A percentile compares a stretch with the other conserved stretches of the same genome.
These are phyloP conservation scores for Fabrea salina DNA, from an alignment of 169 alveolate species.

Conservation along the genomic window DNA sequence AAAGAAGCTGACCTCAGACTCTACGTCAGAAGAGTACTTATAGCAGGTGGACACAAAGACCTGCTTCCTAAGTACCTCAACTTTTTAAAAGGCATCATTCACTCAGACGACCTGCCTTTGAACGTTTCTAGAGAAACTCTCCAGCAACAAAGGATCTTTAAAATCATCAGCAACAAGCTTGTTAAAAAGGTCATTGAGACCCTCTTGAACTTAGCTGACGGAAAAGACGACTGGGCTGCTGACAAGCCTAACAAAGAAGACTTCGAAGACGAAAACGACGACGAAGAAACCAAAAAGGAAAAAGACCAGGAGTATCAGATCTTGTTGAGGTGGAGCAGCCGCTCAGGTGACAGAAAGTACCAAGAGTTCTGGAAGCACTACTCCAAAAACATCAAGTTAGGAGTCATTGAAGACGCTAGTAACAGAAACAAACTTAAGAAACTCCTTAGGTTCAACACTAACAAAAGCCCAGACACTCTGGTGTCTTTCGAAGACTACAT, in stretches of 20 bases:
- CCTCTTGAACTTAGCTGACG: conserved; percentile 85
- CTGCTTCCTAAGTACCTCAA: conserved; percentile 92
- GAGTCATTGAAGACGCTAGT: conserved; percentile 96
- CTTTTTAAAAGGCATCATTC: conserved; percentile 97
- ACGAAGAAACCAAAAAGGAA: conserved; percentile 50
- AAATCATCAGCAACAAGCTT: conserved; percentile 93
- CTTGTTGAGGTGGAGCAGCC: conserved; percentile 61
- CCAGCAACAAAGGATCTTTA: conserved; percentile 92
- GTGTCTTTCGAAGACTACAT: conserved; percentile 91
- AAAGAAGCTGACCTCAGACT: conserved; percentile 93
- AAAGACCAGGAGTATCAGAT: conserved; percentile 59
- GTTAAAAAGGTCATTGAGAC: conserved; percentile 91
- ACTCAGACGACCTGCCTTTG: conserved; percentile 96
- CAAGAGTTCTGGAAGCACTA: conserved; percentile 89
- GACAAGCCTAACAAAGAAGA: conserved; percentile 65
- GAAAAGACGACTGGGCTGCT: conserved; percentile 77
- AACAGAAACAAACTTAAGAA: conserved; percentile 93
- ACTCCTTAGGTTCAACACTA: conserved; percentile 86
- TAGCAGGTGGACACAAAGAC: conserved; percentile 96
- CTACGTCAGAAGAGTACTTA: conserved; percentile 97
- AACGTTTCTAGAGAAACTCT: conserved; percentile 97
- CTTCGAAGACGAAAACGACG: conserved; percentile 45
- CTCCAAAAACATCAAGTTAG: conserved; percentile 92
- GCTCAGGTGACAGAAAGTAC: conserved; percentile 79
- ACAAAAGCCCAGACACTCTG: conserved; percentile 70